Evolutionary conservation across 805 yeast genomes (phyloP).

Genomic region (Candida ficus): DNA sequence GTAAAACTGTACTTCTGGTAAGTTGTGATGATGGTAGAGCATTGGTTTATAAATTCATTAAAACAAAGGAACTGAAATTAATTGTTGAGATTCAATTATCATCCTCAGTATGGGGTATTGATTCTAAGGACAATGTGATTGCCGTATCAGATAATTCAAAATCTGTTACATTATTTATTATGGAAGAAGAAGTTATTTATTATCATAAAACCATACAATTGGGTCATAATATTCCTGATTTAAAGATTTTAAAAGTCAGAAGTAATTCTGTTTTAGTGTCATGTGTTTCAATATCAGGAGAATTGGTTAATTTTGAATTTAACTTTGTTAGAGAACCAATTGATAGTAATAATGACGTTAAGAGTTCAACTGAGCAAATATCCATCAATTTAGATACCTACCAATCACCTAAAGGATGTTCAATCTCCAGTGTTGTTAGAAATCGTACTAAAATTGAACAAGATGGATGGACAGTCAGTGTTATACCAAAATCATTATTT

Average conservation of each 20-base stretch:
- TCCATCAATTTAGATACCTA: too few species aligned
- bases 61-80: slow-evolving; percentile 23
- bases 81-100: slow-evolving; percentile 30
- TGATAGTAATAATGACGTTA: background rate
- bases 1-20: slow-evolving; percentile 38
- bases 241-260: slow-evolving; percentile 32
- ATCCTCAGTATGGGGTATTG: slow-evolving; percentile 62
- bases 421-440: background rate
- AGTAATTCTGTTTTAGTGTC: slow-evolving; percentile 27
- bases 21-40: slow-evolving; percentile 55
- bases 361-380: too few species aligned
- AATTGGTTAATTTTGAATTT: slow-evolving; percentile 19
- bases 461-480: slow-evolving; percentile 50
- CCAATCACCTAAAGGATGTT: too few species aligned
- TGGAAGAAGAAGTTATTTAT: slow-evolving; percentile 14
- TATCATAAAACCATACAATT: slow-evolving; percentile 37
- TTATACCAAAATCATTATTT: slow-evolving; percentile 37
- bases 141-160: slow-evolving; percentile 53
- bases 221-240: slow-evolving; percentile 53
- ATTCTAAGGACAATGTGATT: slow-evolving; percentile 36
- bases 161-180: slow-evolving; percentile 36
- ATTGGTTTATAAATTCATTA: slow-evolving; percentile 31
- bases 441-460: slow-evolving; percentile 13
- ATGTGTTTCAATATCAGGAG: slow-evolving; percentile 42
- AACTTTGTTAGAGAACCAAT: background rate